Conservation (phyloP, 106 monocot species). For the Posidonia australis region DNA sequence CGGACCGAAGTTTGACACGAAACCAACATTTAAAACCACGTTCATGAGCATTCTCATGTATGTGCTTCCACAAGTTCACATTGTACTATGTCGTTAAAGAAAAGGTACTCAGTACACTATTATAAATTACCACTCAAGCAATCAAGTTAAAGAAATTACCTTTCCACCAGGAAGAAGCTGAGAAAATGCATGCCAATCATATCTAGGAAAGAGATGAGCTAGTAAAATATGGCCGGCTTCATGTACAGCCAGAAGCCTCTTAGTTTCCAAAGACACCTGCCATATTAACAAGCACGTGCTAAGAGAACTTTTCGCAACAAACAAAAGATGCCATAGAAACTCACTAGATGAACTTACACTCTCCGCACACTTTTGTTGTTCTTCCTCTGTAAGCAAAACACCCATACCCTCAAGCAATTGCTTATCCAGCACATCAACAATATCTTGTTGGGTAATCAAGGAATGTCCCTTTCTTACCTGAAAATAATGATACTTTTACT, state of each 20-base stretch:
- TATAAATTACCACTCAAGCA: too few relatives aligned
- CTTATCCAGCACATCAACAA: slow-evolving; percentile 76
- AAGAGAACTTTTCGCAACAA: not conserved
- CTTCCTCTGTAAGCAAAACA: slow-evolving; percentile 83
- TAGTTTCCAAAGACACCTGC: slow-evolving; percentile 62
- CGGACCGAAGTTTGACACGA: too few relatives aligned
- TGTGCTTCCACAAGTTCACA: too few relatives aligned
- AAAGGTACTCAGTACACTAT: too few relatives aligned
- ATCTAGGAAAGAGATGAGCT: slow-evolving; percentile 73
- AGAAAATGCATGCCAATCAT: slow-evolving; percentile 96
- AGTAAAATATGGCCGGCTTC: slow-evolving; percentile 86
- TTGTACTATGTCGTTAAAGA: too few relatives aligned
- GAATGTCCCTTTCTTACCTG: slow-evolving; percentile 81
- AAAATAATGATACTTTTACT: not conserved
- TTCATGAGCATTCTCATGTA: too few relatives aligned
- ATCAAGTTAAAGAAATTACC: slow-evolving; percentile 24
- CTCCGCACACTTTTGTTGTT: slow-evolving; percentile 74
- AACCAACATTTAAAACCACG: too few relatives aligned
- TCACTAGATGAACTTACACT: slow-evolving; percentile 36
- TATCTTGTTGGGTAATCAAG: slow-evolving; percentile 59
- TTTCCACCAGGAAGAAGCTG: slow-evolving; percentile 95
- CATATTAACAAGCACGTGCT: not conserved
- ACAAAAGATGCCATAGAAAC: not conserved
- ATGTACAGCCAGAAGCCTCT: slow-evolving; percentile 69
- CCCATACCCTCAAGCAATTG: slow-evolving; percentile 93